These are phyloP conservation scores for Pyrenophora seminiperda DNA, from an alignment of 2,329 filamentous ascomycete species.

Conservation along the genomic window DNA sequence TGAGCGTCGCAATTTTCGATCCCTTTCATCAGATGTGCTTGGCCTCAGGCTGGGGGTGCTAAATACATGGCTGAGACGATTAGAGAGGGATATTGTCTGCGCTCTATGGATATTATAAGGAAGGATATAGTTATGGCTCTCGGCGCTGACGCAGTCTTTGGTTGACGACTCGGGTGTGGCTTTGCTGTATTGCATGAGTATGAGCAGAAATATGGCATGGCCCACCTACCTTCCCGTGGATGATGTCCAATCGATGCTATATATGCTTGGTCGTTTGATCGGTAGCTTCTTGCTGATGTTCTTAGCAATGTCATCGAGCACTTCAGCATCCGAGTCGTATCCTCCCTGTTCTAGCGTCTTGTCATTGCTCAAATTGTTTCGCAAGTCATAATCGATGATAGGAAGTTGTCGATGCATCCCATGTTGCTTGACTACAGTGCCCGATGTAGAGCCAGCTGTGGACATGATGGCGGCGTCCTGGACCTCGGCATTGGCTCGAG, in stretches of 20 bases:
- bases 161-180: slow-evolving; percentile 32
- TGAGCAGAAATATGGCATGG: neutral
- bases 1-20: slow-evolving; percentile 34
- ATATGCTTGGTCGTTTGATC: slow-evolving; percentile 42
- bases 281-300: slow-evolving; percentile 38
- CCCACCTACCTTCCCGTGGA: slow-evolving; percentile 34
- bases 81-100: slow-evolving; percentile 20
- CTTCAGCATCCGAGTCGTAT: slow-evolving; percentile 47
- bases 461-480: slow-evolving; percentile 11
- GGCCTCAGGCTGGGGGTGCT: slow-evolving; percentile 39
- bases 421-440: slow-evolving; percentile 34
- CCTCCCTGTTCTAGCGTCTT: slow-evolving; percentile 42
- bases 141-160: slow-evolving; percentile 18
- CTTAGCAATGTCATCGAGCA: slow-evolving; percentile 40
- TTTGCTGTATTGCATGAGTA: slow-evolving; percentile 31
- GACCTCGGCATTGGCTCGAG: slow-evolving; percentile 5
- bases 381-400: slow-evolving; percentile 39
- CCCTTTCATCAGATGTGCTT: slow-evolving; percentile 18
- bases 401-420: slow-evolving; percentile 32
- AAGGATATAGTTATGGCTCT: slow-evolving; percentile 15
- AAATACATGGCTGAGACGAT: slow-evolving; percentile 32
- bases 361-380: slow-evolving; percentile 41
- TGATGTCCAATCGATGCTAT: slow-evolving; percentile 43
- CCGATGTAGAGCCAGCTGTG: slow-evolving; percentile 16
- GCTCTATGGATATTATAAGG: slow-evolving; percentile 33